Evolutionary conservation across 2,329 filamentous ascomycete genomes (phyloP), one percentile per base, ranked within the genome.

Genomic region (Akanthomyces dipterigenus): DNA sequence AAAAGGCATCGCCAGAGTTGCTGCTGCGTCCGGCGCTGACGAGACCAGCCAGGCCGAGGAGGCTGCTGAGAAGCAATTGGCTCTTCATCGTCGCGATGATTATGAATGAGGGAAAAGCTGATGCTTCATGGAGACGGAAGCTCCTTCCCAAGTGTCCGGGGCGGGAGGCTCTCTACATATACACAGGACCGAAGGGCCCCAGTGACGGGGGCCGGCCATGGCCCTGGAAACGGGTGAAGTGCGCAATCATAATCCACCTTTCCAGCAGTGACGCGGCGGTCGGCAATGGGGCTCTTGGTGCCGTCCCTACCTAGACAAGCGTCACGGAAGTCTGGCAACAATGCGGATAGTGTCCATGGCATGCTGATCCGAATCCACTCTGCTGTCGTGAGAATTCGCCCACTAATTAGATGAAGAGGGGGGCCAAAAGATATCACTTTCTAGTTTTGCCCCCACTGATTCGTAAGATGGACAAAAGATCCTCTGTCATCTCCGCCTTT

Each of bases 41-140:
- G 28, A 62, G 54, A 40, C 60, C 24, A 18, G 34, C 46, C 24
- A 62, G 54, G 40, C 46, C 54, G 9, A 62, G 18, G n/a, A 62
- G 48, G 48, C 60, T 22, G 31, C 26, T 31, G 28, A 58, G 22
- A 22, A 58, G 4, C 31, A 55, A 22, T 40, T 53, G 48, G 46
- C 54, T 54, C 60, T 58, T 62, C 60, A 62, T 62, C 26, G n/a
- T 54, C 40, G 16, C 38, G n/a, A n/a, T 34, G 2, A 24, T 14
- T 3, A 31, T 9, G 22, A 26, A 46, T 5, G 22, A 43, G 18
- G 14, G 22, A 28, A 14, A 43, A 31, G 5, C 18, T 55, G 16
- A 9, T 43, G 38, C 2, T 55, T 55, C 22, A 9, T 20, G 18
- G 38, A 26, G 5, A 55, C 24, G 4, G 20, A 14, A n/a, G 5